These are phyloP conservation scores for Meira miltonrushii DNA, from an alignment of 1,284 basidiomycete genomes.

Conservation along the genomic window DNA sequence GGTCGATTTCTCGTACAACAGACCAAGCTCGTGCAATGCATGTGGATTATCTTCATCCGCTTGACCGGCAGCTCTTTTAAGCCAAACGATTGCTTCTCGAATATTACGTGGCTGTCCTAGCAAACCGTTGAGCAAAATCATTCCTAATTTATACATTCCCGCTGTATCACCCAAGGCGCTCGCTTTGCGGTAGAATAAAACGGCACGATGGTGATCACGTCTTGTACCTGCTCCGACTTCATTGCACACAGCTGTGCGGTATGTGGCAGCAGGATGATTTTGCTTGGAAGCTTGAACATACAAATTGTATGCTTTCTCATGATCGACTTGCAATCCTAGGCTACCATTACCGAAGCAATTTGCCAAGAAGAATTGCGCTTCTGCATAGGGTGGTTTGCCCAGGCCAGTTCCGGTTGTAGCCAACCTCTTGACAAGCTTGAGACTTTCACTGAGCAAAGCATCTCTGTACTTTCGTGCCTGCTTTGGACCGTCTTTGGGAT, in stretches of 20 bases:
- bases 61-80: slow-evolving; percentile 88
- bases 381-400: slow-evolving; percentile 67
- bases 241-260: slow-evolving; percentile 96
- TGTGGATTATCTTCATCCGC: slow-evolving; percentile 98
- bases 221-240: slow-evolving; percentile 98
- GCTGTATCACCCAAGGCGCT: slow-evolving; percentile 92
- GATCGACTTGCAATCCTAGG: slow-evolving; percentile 88
- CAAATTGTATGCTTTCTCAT: slow-evolving; percentile 96
- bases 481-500: slow-evolving; percentile 43
- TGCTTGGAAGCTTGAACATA: slow-evolving; percentile 96
- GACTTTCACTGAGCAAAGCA: slow-evolving; percentile 74
- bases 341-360: slow-evolving; percentile 95
- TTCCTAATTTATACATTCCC: slow-evolving; percentile 98
- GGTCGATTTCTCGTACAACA: slow-evolving; percentile 67
- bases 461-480: slow-evolving; percentile 73
- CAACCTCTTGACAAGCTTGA: slow-evolving; percentile 86
- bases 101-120: slow-evolving; percentile 79
- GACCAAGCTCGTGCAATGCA: slow-evolving; percentile 89
- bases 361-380: slow-evolving; percentile 98
- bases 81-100: slow-evolving; percentile 88
- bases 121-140: slow-evolving; percentile 82
- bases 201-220: slow-evolving; percentile 77
- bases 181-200: slow-evolving; percentile 94
- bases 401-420: slow-evolving; percentile 68
- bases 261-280: slow-evolving; percentile 89